Conservation (phyloP, 345 rosid genomes). For the Gossypium anomalum region DNA sequence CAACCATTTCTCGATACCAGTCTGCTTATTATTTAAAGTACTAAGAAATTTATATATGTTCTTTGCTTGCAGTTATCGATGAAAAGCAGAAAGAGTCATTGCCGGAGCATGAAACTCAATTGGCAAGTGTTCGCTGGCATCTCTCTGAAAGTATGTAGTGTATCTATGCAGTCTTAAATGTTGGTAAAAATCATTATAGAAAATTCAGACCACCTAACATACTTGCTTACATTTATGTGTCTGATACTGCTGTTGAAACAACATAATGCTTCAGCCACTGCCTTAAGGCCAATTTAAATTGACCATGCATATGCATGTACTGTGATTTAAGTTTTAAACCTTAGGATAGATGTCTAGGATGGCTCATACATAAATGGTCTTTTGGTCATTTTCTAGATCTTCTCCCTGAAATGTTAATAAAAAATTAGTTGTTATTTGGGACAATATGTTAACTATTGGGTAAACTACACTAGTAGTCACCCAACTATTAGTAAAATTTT, state of each 20-base stretch:
- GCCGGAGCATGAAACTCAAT: slow-evolving; percentile 75
- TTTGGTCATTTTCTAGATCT: background rate
- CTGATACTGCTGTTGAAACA: background rate
- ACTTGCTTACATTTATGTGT: background rate
- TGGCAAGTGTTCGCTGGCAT: slow-evolving; percentile 89
- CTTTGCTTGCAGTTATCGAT: slow-evolving; percentile 72
- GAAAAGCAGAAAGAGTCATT: slow-evolving; percentile 66
- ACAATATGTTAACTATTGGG: too few species aligned
- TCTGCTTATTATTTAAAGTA: slow-evolving; percentile 1
- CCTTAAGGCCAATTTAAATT: background rate
- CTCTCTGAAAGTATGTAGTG: slow-evolving; percentile 58
- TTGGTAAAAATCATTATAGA: background rate
- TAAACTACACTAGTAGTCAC: too few species aligned
- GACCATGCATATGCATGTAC: background rate
- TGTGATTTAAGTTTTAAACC: background rate
- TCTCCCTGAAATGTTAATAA: background rate
- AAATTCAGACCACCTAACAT: background rate
- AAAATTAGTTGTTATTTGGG: background rate
- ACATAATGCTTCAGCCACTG: background rate
- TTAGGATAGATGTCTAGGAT: background rate
- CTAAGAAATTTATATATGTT: slow-evolving; percentile 17
- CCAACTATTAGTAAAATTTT: too few species aligned
- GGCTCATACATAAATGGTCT: background rate
- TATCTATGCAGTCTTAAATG: background rate
- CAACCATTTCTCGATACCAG: background rate